phyloP scores from a whole-genome alignment of 768 basidiomycete species.

The Candolleomyces efflorescens region DNA sequence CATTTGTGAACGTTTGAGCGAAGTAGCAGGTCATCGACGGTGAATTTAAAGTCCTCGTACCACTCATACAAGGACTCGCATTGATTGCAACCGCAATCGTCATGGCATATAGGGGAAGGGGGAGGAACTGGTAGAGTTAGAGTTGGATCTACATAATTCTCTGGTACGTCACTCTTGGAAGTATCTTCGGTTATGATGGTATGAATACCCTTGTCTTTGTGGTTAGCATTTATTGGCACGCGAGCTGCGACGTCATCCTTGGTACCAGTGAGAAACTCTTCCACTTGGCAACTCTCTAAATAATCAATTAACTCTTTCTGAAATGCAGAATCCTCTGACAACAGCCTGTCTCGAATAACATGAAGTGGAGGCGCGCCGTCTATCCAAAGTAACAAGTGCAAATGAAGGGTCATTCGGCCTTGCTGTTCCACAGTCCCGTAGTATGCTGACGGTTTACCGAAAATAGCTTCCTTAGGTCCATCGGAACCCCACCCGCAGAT shows the following conservation, averaged over 20 bases:
- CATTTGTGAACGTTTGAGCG: neutral
- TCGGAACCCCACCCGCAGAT: neutral
- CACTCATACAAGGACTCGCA: neutral
- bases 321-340: neutral
- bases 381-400: constrained; percentile 11
- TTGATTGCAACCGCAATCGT: neutral
- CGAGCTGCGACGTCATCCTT: neutral
- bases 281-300: neutral
- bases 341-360: neutral
- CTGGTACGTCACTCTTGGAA: too few relatives aligned
- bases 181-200: too few relatives aligned
- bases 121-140: too few relatives aligned
- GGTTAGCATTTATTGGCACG: too few relatives aligned
- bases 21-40: constrained; percentile 4
- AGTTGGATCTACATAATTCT: too few relatives aligned
- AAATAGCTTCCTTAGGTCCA: neutral
- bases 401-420: constrained; percentile 7
- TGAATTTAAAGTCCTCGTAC: neutral
- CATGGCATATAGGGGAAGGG: too few relatives aligned
- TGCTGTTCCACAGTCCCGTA: constrained; percentile 28
- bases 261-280: neutral
- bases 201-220: neutral
- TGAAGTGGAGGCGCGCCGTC: neutral
- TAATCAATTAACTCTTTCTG: neutral
- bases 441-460: constrained; percentile 10